Percentiles rank a stretch among this genome's conserved stretches.
phyloP scores from a whole-genome alignment of 768 basidiomycete species.

The Tylopilus vinaceipallidus region DNA sequence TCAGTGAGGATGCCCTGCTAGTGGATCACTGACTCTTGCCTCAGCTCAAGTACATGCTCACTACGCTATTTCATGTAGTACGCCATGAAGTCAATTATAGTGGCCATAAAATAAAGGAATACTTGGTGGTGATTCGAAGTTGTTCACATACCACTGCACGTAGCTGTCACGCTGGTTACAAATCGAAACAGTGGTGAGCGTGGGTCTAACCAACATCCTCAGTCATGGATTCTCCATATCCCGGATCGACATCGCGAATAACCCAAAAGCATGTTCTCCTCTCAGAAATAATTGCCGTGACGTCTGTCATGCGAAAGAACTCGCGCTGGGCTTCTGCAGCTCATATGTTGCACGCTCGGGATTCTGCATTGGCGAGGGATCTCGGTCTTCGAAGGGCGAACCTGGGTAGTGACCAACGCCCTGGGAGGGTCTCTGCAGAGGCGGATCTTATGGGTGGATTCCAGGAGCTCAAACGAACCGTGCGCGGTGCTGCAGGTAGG shows the following conservation, averaged over 20 bases:
- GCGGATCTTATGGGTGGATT: constrained; percentile 90
- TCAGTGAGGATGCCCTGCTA: no score
- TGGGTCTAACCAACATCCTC: no score
- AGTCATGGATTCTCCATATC: constrained; percentile 17
- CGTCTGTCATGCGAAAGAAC: constrained; percentile 95
- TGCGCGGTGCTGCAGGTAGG: constrained; percentile 69
- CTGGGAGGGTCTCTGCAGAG: constrained; percentile 60
- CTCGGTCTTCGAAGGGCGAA: constrained; percentile 69
- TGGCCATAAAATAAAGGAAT: no score
- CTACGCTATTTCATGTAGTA: no score
- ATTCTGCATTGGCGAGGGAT: constrained; percentile 68
- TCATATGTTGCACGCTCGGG: constrained; percentile 58
- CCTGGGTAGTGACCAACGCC: constrained; percentile 40
- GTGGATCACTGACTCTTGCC: no score
- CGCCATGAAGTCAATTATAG: no score
- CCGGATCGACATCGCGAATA: constrained; percentile 28
- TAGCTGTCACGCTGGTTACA: no score
- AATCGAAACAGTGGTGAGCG: no score
- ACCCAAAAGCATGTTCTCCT: constrained; percentile 79
- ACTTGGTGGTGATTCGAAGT: no score
- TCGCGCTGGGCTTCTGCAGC: constrained; percentile 88
- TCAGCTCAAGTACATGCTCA: no score
- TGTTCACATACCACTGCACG: no score
- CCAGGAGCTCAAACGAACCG: constrained; percentile 72
- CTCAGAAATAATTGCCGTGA: constrained; percentile 89